phyloP scores from a whole-genome alignment of 768 basidiomycete genomes.

The Leccinellum albellum region DNA sequence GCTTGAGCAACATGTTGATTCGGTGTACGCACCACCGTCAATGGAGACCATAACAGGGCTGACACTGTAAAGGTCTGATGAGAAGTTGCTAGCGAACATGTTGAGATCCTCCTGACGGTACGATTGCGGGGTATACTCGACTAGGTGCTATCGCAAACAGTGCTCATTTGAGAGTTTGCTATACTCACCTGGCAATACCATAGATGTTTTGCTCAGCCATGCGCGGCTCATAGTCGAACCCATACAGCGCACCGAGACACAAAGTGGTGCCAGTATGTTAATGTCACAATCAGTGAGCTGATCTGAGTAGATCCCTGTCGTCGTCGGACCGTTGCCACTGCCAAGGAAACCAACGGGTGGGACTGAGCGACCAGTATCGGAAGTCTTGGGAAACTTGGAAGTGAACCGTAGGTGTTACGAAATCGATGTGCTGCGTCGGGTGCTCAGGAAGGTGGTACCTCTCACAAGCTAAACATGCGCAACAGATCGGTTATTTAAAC shows the following conservation, averaged over 20 bases:
- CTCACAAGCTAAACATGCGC: constrained; percentile 32
- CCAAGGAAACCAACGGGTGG: constrained; percentile 12
- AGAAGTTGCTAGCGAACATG: constrained; percentile 39
- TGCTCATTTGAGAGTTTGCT: background rate
- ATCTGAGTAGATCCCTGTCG: constrained; percentile 8
- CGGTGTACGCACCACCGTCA: constrained; percentile 41
- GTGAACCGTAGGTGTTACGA: constrained; percentile 45
- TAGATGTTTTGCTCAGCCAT: constrained; percentile 46
- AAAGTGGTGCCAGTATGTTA: constrained; percentile 53
- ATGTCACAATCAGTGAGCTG: constrained; percentile 34
- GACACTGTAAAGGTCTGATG: constrained; percentile 30
- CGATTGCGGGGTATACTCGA: constrained; percentile 51
- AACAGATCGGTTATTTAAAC: background rate
- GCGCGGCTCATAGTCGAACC: constrained; percentile 43
- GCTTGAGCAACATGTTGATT: background rate
- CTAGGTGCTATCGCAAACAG: constrained; percentile 28
- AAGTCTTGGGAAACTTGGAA: constrained; percentile 31
- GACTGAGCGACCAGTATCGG: background rate
- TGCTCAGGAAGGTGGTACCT: constrained; percentile 40
- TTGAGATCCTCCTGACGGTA: constrained; percentile 45
- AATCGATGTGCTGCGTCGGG: constrained; percentile 36
- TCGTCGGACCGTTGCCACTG: constrained; percentile 14
- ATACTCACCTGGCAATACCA: constrained; percentile 46
- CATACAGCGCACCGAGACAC: constrained; percentile 58
- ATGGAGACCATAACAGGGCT: constrained; percentile 21